phyloP scores from a whole-genome alignment of 352 stramenopile species.

The Phytophthora kernoviae region DNA sequence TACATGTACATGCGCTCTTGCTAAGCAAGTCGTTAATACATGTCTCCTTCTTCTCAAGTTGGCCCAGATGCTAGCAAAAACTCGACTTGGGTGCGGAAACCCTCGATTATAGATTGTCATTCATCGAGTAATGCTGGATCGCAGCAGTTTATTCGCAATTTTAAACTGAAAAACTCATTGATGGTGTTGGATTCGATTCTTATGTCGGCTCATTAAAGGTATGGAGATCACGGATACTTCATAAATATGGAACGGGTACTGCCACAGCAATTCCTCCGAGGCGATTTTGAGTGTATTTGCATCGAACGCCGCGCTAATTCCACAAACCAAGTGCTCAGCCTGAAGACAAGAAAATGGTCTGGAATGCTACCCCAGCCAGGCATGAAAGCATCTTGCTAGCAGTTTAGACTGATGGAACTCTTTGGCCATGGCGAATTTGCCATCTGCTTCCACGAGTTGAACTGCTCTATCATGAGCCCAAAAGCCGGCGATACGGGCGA shows the following conservation, averaged over 20 bases:
- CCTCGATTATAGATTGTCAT: too few species aligned
- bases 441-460: conserved; percentile 34
- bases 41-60: too few species aligned
- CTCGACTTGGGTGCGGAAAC: too few species aligned
- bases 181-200: conserved; percentile 4
- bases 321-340: background rate
- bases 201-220: background rate
- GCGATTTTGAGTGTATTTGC: conserved; percentile 13
- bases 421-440: conserved; percentile 57
- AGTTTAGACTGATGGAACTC: conserved; percentile 41
- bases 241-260: conserved; percentile 10
- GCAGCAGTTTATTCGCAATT: too few species aligned
- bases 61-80: too few species aligned
- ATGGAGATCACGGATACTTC: conserved; percentile 5
- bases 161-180: conserved; percentile 19
- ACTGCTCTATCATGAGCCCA: conserved; percentile 13
- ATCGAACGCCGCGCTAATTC: too few species aligned
- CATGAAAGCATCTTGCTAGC: conserved; percentile 16
- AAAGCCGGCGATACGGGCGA: conserved; percentile 2
- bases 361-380: conserved; percentile 26
- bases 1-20: too few species aligned
- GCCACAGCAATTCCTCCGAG: conserved; percentile 1
- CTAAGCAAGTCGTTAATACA: too few species aligned
- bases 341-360: too few species aligned
- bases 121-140: too few species aligned